Base-by-base conservation (phyloP, 2,329 filamentous ascomycete genomes). In the Aspergillus fijiensis region DNA sequence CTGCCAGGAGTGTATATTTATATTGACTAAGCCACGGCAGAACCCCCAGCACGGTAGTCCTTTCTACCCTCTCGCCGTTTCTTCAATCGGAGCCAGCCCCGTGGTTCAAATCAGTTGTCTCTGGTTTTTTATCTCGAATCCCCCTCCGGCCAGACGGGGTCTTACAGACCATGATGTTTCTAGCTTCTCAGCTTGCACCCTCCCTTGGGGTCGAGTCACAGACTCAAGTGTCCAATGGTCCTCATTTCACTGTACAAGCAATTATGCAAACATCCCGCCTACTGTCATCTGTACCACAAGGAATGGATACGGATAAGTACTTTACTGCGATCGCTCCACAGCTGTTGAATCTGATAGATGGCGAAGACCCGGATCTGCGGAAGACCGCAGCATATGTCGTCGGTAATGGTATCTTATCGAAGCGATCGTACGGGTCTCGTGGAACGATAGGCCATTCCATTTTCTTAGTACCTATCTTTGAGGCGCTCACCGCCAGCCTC, bases 221-320 rank as follows among this genome's bases (percentile, higher is more conserved):
- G 51, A 60, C 55, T 5, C 64, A 70, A 45, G 59, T 64, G 14
- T 71, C 72, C 1, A 69, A 65, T 54, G 77, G 76, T 0, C 76
- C 77, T 11, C 72, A 72, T 54, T 73, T 80, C 19, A 79, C 77
- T 3, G 72, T 79, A 5, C 75, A 79, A 57, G 74, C 75, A 2
- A 78, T 80, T 10, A 79, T 78, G 75, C 77, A 79, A 51, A 75
- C 73, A 2, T 79, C 77, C 4, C 72, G 71, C 29, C 62, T 80
- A 21, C 69, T 80, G 7, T 77, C 76, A 1, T 77, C 77, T 48
- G 74, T 80, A 4, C 77, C 77, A 0, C 73, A 74, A 29, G 72
- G 67, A 14, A 70, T 76, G 64, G 69, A 77, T 5, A 62, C 76
- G 6, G 55, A 60, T 12, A 53, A 60, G n/a, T 80, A 79, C 60